Conservation (phyloP, 805 yeast species). For the Ogataea dorogensis region DNA sequence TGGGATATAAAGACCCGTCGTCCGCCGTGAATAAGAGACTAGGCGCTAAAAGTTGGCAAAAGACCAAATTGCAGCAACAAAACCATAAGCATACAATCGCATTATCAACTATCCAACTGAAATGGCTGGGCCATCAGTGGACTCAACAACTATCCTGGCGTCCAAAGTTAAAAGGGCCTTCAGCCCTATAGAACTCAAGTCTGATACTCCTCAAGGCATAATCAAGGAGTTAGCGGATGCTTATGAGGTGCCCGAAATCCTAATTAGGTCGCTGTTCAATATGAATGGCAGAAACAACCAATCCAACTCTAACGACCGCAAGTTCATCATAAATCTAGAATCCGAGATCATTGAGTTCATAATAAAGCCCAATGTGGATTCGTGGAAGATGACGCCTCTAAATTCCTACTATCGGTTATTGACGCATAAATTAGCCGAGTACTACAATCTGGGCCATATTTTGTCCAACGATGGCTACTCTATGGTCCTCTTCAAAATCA, state of each 20-base stretch:
- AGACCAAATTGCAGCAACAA: neutral
- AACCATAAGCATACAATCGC: constrained; percentile 5
- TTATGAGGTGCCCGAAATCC: constrained; percentile 30
- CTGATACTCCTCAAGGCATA: constrained; percentile 16
- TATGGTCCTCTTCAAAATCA: constrained; percentile 39
- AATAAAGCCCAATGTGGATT: constrained; percentile 37
- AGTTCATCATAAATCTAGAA: constrained; percentile 50
- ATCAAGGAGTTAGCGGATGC: constrained; percentile 22
- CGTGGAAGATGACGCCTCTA: constrained; percentile 49
- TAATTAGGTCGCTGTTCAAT: constrained; percentile 32
- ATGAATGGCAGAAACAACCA: constrained; percentile 26
- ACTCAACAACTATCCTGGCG: constrained; percentile 5
- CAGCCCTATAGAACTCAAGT: constrained; percentile 18
- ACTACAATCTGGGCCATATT: constrained; percentile 59
- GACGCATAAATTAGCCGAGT: constrained; percentile 69
- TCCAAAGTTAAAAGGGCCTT: constrained; percentile 13
- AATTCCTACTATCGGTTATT: constrained; percentile 68
- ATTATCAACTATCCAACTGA: neutral
- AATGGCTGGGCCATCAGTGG: constrained; percentile 7
- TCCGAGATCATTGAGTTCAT: constrained; percentile 46
- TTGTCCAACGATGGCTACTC: constrained; percentile 51
- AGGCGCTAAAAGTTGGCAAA: constrained; percentile 1
- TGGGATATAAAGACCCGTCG: constrained; percentile 7
- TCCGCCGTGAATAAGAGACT: constrained; percentile 4
- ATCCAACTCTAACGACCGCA: constrained; percentile 38